Evolutionary conservation across 768 basidiomycete species (phyloP), one percentile per base, ranked within the genome.

Genomic region (Boletus rex-veris): DNA sequence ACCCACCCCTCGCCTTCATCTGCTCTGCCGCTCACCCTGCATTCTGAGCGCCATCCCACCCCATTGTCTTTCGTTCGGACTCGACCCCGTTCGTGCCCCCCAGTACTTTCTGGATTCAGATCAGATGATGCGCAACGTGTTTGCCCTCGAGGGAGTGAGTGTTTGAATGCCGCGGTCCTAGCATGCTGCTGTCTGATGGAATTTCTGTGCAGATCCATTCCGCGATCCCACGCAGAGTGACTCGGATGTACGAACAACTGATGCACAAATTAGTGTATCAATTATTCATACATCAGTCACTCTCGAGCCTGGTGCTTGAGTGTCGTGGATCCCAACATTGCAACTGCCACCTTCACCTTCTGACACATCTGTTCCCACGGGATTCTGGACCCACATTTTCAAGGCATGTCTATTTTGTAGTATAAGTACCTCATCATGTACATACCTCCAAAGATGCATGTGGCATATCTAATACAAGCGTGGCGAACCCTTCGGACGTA

Each of bases 241-340:
- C n/a, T 36, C 21, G 10, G 59, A 60, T 11, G 59, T 53, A 61
- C 50, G 54, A 53, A 61, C 16, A 57, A 16, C 38, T 47, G 54
- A 53, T 2, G 38, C 9, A 18, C 48, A 47, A 15, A 3, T 0
- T 0, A 6, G 38, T 14, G 0, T 18, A 21, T 50, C 50, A 50
- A 21, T 0, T 4, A 0, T 42, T 15, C 59, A 50, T 61, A 61
- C 59, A 1, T 44, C 59, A 1, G 51, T 40, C 59, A 61, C 44
- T 16, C 11, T 26, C 24, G 43, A 52, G 24, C 38, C 7, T 11
- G 10, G 42, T 1, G 46, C 42, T 48, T 56, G 53, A 57, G 36
- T 0, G 35, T 14, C 24, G 53, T 21, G 35, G 28, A 42, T 19
- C 4, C 15, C n/a, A 38, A 12, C 12, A 1, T 35, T 14, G 33